Evolutionary conservation across 768 basidiomycete genomes (phyloP).

Genomic region (Tephrocybe sp.): DNA sequence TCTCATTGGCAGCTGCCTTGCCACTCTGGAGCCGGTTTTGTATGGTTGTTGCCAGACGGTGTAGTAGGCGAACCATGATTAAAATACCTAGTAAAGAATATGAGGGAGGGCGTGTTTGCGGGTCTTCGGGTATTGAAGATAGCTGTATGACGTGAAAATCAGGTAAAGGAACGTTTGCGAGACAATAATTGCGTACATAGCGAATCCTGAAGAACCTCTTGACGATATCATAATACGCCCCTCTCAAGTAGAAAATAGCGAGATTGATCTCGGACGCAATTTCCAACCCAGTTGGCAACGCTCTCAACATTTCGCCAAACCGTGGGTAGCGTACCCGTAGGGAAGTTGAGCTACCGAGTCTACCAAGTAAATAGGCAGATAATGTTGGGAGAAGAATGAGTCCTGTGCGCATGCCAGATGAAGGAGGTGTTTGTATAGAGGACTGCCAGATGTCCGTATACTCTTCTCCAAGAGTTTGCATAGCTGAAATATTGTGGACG

Average conservation of each 20-base stretch:
- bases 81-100: constrained; percentile 84
- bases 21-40: constrained; percentile 23
- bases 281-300: constrained; percentile 52
- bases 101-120: constrained; percentile 73
- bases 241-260: constrained; percentile 75
- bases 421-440: constrained; percentile 38
- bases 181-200: constrained; percentile 45
- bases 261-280: constrained; percentile 69
- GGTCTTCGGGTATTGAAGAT: constrained; percentile 70
- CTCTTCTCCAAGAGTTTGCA: constrained; percentile 87
- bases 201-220: constrained; percentile 66
- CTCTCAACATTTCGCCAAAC: constrained; percentile 32
- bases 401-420: constrained; percentile 41
- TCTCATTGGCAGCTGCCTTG: constrained; percentile 15
- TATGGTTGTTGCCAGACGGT: constrained; percentile 54
- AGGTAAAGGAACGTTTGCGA: background rate
- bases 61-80: constrained; percentile 58
- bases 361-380: constrained; percentile 59
- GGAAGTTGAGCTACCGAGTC: constrained; percentile 39
- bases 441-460: constrained; percentile 82
- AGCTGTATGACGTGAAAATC: constrained; percentile 40
- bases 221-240: constrained; percentile 72
- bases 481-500: constrained; percentile 40
- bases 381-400: constrained; percentile 67
- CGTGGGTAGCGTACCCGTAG: constrained; percentile 35